phyloP scores from a whole-genome alignment of 2,329 filamentous ascomycete genomes.

The Parascedosporium putredinis region DNA sequence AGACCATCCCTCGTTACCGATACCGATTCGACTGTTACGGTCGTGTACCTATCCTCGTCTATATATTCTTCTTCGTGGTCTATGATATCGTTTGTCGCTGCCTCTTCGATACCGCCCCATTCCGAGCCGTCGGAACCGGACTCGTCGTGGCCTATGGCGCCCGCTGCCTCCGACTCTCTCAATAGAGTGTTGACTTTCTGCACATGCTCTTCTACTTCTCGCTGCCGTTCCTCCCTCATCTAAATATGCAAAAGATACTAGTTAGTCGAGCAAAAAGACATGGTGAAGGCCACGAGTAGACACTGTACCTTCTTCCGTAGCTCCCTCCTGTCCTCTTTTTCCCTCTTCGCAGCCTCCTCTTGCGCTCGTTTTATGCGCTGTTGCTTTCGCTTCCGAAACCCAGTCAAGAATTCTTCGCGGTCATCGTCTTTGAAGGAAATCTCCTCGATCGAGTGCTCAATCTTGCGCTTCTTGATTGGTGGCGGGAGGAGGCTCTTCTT shows the following conservation, averaged over 20 bases:
- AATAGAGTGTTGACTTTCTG: slow-evolving; percentile 63
- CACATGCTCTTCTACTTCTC: slow-evolving; percentile 74
- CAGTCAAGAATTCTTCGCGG: slow-evolving; percentile 80
- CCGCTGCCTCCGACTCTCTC: slow-evolving; percentile 45
- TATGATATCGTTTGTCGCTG: slow-evolving; percentile 38
- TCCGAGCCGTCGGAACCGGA: slow-evolving; percentile 34
- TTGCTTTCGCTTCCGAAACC: slow-evolving; percentile 92
- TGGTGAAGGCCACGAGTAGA: not conserved
- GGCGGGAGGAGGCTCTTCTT: slow-evolving; percentile 49
- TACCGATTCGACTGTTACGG: slow-evolving; percentile 86
- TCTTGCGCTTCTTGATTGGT: slow-evolving; percentile 57
- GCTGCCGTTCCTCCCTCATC: slow-evolving; percentile 74
- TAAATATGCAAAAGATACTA: slow-evolving; percentile 23
- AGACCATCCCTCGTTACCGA: slow-evolving; percentile 67
- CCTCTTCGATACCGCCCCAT: slow-evolving; percentile 57
- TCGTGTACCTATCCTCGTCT: slow-evolving; percentile 92
- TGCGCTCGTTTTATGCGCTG: slow-evolving; percentile 77
- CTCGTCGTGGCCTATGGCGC: slow-evolving; percentile 26
- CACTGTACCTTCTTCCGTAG: slow-evolving; percentile 65
- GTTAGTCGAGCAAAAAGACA: slow-evolving; percentile 5
- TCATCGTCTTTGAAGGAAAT: slow-evolving; percentile 75
- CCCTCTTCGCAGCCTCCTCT: slow-evolving; percentile 67
- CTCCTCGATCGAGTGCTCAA: slow-evolving; percentile 55
- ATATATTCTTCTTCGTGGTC: slow-evolving; percentile 89
- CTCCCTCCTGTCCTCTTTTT: slow-evolving; percentile 64